These are phyloP conservation scores for Backusella morwellensis DNA, from an alignment of 192 early-diverging fungal species.

Conservation along the genomic window DNA sequence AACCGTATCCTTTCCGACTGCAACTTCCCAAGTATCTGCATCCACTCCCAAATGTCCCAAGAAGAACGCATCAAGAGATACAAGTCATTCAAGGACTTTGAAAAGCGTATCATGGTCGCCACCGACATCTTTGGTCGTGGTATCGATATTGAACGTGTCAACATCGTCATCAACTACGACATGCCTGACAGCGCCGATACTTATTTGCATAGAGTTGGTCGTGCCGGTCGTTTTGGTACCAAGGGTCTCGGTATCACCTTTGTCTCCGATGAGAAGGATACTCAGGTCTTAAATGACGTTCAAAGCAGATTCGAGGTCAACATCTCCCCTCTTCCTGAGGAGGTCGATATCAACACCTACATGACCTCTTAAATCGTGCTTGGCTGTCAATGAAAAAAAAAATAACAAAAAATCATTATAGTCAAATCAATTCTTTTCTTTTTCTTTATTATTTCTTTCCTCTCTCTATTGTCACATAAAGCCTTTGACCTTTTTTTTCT, in stretches of 20 bases:
- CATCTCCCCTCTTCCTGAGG: constrained; percentile 83
- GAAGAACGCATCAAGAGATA: constrained; percentile 90
- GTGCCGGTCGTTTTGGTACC: constrained; percentile 99
- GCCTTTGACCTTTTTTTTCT: background rate
- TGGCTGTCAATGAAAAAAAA: background rate
- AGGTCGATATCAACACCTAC: constrained; percentile 84
- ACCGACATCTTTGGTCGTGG: constrained; percentile 98
- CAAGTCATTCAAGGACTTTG: constrained; percentile 94
- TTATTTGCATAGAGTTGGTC: constrained; percentile 95
- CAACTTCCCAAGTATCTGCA: constrained; percentile 93
- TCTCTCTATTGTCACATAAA: background rate
- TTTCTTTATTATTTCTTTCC: background rate
- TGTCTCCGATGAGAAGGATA: constrained; percentile 82
- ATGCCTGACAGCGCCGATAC: constrained; percentile 88
- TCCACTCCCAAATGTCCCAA: constrained; percentile 90
- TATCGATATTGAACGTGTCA: constrained; percentile 98
- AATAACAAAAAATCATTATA: too few species aligned
- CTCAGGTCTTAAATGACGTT: constrained; percentile 72
- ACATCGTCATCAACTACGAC: constrained; percentile 99
- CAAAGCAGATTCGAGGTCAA: constrained; percentile 96
- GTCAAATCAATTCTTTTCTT: background rate
- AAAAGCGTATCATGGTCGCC: constrained; percentile 93
- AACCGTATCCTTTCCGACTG: constrained; percentile 85
- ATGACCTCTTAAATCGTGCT: constrained; percentile 34
- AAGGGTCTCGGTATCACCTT: constrained; percentile 97